phyloP scores from a whole-genome alignment of 1,139 yeast species.

The Magnusiomyces tetraspermus region DNA sequence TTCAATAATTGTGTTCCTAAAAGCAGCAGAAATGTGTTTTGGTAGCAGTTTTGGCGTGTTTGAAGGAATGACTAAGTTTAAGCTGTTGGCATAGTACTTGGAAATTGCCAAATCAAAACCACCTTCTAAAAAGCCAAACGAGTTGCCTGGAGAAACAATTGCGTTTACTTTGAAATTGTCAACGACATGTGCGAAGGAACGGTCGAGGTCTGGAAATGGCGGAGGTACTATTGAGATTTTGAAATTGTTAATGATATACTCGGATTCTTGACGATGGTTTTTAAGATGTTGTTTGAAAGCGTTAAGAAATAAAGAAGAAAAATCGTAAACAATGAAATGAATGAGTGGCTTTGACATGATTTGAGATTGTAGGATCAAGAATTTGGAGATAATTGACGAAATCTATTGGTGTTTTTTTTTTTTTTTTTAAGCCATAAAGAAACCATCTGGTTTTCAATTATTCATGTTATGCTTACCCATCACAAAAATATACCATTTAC shows the following conservation, averaged over 20 bases:
- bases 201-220: not conserved
- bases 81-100: conserved; percentile 26
- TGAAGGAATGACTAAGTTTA: conserved; percentile 7
- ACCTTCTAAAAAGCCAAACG: conserved; percentile 43
- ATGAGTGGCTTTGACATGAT: too few species aligned
- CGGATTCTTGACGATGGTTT: not conserved
- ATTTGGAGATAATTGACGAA: too few species aligned
- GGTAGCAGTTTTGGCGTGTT: conserved; percentile 18
- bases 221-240: not conserved
- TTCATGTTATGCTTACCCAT: too few species aligned
- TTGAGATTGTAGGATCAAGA: too few species aligned
- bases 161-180: conserved; percentile 15
- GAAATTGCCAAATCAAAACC: conserved; percentile 43
- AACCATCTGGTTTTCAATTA: too few species aligned
- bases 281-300: not conserved
- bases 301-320: not conserved
- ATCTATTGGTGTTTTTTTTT: too few species aligned
- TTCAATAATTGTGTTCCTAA: conserved; percentile 5
- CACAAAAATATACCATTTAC: too few species aligned
- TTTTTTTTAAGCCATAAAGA: too few species aligned
- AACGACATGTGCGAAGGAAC: not conserved
- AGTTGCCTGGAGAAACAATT: conserved; percentile 47
- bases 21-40: conserved; percentile 18
- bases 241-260: not conserved
- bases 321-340: not conserved